A percentile compares a stretch with the other conserved stretches of the same genome.
Conservation (phyloP, 164 flowering plant species). For the Euptelea pleiosperma region DNA sequence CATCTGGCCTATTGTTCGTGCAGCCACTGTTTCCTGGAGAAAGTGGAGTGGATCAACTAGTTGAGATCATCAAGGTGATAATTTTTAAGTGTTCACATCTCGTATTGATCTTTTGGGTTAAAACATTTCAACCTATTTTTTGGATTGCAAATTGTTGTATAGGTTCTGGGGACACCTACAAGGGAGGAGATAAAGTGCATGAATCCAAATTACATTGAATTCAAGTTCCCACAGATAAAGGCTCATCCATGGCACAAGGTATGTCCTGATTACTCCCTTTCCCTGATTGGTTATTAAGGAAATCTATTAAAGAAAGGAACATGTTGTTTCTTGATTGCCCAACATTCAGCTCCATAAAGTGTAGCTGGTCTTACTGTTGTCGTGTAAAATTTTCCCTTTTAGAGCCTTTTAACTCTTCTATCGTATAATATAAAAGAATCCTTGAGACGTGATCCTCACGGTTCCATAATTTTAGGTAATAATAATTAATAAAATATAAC, state of each 20-base stretch:
- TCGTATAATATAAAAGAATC: too few relatives aligned
- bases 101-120: neutral
- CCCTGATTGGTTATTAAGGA: too few relatives aligned
- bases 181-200: slow-evolving; percentile 99
- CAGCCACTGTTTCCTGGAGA: slow-evolving; percentile 98
- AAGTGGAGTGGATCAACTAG: slow-evolving; percentile 95
- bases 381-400: too few relatives aligned
- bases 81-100: neutral
- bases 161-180: slow-evolving; percentile 98
- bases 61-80: slow-evolving; percentile 88
- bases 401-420: too few relatives aligned
- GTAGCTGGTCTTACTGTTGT: too few relatives aligned
- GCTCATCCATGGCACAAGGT: slow-evolving; percentile 99
- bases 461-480: too few relatives aligned
- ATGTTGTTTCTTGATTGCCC: too few relatives aligned
- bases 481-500: too few relatives aligned
- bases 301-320: too few relatives aligned
- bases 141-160: slow-evolving; percentile 6
- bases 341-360: too few relatives aligned
- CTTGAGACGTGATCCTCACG: too few relatives aligned
- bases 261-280: too few relatives aligned
- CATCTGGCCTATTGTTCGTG: slow-evolving; percentile 13
- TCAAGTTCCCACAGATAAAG: slow-evolving; percentile 94
- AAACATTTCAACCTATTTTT: neutral
- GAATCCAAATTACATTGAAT: slow-evolving; percentile 98